Conservation (phyloP, 495 filamentous ascomycete genomes). For the Podospora sp. region DNA sequence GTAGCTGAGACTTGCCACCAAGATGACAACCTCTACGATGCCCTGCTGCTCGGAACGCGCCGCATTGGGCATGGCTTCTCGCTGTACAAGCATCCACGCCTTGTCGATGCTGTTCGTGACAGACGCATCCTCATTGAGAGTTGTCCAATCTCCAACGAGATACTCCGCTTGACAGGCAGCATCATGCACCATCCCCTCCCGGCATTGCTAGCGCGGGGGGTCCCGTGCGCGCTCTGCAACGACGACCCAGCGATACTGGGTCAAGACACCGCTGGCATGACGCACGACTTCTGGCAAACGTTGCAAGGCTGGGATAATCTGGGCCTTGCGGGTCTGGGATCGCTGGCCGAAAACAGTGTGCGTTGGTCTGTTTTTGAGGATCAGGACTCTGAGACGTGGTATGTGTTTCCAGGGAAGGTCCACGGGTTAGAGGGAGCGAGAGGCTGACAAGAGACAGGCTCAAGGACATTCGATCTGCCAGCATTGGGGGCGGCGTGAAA, state of each 20-base stretch:
- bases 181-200: conserved; percentile 82
- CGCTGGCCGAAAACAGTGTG: conserved; percentile 89
- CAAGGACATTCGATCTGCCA: conserved; percentile 69
- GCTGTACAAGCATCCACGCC: conserved; percentile 86
- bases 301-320: conserved; percentile 85
- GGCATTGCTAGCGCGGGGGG: conserved; percentile 80
- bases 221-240: conserved; percentile 75
- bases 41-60: conserved; percentile 80
- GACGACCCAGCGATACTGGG: conserved; percentile 85
- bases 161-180: conserved; percentile 65
- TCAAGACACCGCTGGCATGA: conserved; percentile 74
- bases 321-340: conserved; percentile 77
- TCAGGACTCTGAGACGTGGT: conserved; percentile 67
- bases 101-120: conserved; percentile 84
- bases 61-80: conserved; percentile 88
- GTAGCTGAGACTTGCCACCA: too few species aligned
- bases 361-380: conserved; percentile 89
- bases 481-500: conserved; percentile 72
- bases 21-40: conserved; percentile 91
- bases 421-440: neutral
- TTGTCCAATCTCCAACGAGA: conserved; percentile 84
- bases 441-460: conserved; percentile 46
- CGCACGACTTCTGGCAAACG: conserved; percentile 90
- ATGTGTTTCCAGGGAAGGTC: neutral
- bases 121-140: conserved; percentile 85